These are phyloP conservation scores for Aegilops umbellulata DNA, from an alignment of 176 grass and related monocot genomes.

Conservation along the genomic window DNA sequence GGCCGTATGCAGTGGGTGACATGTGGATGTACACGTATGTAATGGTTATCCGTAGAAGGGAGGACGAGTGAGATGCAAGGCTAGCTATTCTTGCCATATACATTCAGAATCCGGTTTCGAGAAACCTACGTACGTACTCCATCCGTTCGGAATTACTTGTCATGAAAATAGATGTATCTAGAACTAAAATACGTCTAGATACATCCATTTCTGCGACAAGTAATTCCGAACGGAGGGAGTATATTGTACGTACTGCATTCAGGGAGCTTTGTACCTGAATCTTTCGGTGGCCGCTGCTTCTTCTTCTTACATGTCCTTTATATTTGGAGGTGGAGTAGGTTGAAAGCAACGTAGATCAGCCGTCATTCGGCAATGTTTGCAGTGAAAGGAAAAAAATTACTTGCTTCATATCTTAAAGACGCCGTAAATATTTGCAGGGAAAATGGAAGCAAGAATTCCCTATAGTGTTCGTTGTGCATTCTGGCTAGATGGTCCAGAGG, in stretches of 20 bases:
- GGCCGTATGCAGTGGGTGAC: neutral
- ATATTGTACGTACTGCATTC: neutral
- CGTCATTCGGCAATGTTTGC: neutral
- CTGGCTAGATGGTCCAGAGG: too few species aligned
- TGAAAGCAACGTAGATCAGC: neutral
- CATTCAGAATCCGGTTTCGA: neutral
- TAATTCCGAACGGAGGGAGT: too few species aligned
- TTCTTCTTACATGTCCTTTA: neutral
- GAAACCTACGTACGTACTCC: neutral
- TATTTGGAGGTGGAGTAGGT: neutral
- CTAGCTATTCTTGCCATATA: neutral
- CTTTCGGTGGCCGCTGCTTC: neutral
- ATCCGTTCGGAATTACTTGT: too few species aligned
- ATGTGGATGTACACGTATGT: neutral
- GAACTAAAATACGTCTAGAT: too few species aligned
- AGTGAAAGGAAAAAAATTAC: neutral
- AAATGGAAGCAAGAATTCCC: neutral
- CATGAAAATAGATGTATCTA: too few species aligned
- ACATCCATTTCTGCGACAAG: too few species aligned
- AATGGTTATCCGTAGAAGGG: slow-evolving; percentile 32
- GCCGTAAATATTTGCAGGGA: neutral
- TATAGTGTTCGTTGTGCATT: neutral
- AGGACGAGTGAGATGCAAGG: slow-evolving; percentile 31
- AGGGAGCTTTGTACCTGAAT: neutral
- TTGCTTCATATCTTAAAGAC: neutral